Percentiles rank a stretch among this genome's conserved stretches.
phyloP scores from a whole-genome alignment of 1,139 yeast genomes.

The Saccharomyces hybrid region DNA sequence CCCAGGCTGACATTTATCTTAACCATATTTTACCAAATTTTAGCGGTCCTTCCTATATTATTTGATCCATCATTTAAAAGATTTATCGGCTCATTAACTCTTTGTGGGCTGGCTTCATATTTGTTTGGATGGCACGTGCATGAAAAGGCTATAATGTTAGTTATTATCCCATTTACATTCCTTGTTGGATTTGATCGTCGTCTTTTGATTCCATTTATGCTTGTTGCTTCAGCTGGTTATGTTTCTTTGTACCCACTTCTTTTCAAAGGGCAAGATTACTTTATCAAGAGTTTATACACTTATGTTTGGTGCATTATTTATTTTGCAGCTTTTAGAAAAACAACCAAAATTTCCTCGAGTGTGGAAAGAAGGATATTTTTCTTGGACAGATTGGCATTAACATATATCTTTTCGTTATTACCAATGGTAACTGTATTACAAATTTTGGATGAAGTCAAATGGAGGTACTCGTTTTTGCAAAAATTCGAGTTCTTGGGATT shows the following conservation, averaged over 20 bases:
- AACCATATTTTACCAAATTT: slow-evolving; percentile 71
- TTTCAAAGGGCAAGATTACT: slow-evolving; percentile 72
- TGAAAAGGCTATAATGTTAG: slow-evolving; percentile 86
- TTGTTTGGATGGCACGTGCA: slow-evolving; percentile 98
- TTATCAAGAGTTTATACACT: slow-evolving; percentile 71
- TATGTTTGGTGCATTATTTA: slow-evolving; percentile 80
- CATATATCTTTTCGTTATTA: slow-evolving; percentile 61
- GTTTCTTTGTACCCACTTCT: slow-evolving; percentile 84
- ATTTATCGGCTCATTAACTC: slow-evolving; percentile 74
- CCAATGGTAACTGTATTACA: slow-evolving; percentile 55
- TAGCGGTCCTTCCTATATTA: slow-evolving; percentile 68
- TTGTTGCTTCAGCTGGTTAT: slow-evolving; percentile 72
- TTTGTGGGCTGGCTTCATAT: slow-evolving; percentile 88
- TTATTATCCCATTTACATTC: slow-evolving; percentile 84
- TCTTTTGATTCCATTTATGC: slow-evolving; percentile 57
- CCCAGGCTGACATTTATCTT: slow-evolving; percentile 72
- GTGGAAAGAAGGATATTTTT: slow-evolving; percentile 46
- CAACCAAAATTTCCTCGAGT: slow-evolving; percentile 43
- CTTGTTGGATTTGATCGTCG: slow-evolving; percentile 66
- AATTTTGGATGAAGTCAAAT: slow-evolving; percentile 49
- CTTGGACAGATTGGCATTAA: slow-evolving; percentile 61
- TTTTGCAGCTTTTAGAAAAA: slow-evolving; percentile 61
- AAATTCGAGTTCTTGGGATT: slow-evolving; percentile 66
- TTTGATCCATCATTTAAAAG: slow-evolving; percentile 68
- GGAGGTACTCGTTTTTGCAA: slow-evolving; percentile 39